phyloP scores from a whole-genome alignment of 2,329 filamentous ascomycete species.

The Diaporthe sp. region DNA sequence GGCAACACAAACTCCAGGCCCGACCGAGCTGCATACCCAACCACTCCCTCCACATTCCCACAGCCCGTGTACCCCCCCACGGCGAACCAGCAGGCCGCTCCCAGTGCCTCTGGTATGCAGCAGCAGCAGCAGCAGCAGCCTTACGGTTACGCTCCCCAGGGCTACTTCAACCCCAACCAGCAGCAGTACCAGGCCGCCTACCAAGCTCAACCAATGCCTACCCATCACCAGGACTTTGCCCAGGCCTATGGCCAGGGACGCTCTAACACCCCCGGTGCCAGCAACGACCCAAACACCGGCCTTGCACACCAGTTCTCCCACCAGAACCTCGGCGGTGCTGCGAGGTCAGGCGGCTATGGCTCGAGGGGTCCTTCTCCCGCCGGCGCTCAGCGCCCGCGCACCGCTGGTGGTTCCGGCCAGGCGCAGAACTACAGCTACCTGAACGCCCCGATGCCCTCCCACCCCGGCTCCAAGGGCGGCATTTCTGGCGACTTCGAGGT shows the following conservation, averaged over 20 bases:
- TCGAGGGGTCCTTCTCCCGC: slow-evolving; percentile 73
- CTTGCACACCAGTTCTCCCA: slow-evolving; percentile 97
- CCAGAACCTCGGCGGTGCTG: slow-evolving; percentile 85
- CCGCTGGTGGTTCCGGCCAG: slow-evolving; percentile 77
- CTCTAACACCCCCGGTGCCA: slow-evolving; percentile 67
- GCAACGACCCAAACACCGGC: slow-evolving; percentile 87
- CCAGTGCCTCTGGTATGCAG: slow-evolving; percentile 59
- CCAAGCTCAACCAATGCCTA: slow-evolving; percentile 53
- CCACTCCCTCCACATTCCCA: slow-evolving; percentile 95
- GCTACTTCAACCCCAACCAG: slow-evolving; percentile 73
- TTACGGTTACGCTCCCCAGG: slow-evolving; percentile 54
- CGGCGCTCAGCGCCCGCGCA: slow-evolving; percentile 78
- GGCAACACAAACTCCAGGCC: slow-evolving; percentile 66
- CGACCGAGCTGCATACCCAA: slow-evolving; percentile 77
- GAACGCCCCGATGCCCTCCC: slow-evolving; percentile 74
- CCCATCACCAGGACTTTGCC: slow-evolving; percentile 55
- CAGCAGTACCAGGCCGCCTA: slow-evolving; percentile 51
- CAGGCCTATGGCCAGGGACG: slow-evolving; percentile 55
- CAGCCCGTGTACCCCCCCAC: slow-evolving; percentile 77
- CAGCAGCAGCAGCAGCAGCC: slow-evolving; percentile 59
- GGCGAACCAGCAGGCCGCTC: slow-evolving; percentile 48
- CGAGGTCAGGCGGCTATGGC: slow-evolving; percentile 76
- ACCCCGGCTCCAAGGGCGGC: slow-evolving; percentile 59
- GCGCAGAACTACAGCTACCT: slow-evolving; percentile 74
- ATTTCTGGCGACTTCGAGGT: slow-evolving; percentile 76